phyloP scores from a whole-genome alignment of 2,329 filamentous ascomycete species.

The Scedosporium aurantiacum region DNA sequence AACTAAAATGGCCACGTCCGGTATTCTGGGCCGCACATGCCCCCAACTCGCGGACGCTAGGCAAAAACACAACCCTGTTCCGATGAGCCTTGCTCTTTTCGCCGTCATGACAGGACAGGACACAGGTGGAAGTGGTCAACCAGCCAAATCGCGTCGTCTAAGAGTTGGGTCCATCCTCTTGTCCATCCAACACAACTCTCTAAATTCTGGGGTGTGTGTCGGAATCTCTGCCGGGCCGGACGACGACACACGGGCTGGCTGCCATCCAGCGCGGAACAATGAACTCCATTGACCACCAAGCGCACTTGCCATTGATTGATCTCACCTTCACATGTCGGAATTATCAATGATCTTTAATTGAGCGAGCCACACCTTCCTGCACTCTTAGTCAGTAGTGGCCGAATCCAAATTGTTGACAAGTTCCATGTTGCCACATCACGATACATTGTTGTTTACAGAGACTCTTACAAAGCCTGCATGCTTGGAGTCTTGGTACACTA shows the following conservation, averaged over 20 bases:
- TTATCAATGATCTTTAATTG: neutral
- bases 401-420: neutral
- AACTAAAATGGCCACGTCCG: neutral
- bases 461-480: too few species aligned
- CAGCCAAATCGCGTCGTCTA: neutral
- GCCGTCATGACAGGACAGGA: neutral
- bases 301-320: neutral
- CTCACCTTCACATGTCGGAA: neutral
- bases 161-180: neutral
- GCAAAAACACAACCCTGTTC: neutral
- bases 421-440: too few species aligned
- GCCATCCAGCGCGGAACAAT: too few species aligned
- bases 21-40: neutral
- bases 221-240: neutral
- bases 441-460: too few species aligned
- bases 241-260: neutral
- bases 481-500: too few species aligned
- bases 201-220: neutral
- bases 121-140: too few species aligned
- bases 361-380: neutral
- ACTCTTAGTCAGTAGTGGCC: neutral
- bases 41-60: neutral
- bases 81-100: neutral
- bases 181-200: too few species aligned
- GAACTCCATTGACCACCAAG: neutral